Base-by-base conservation (phyloP, 768 basidiomycete genomes). In the Pulveroboletus frians region DNA sequence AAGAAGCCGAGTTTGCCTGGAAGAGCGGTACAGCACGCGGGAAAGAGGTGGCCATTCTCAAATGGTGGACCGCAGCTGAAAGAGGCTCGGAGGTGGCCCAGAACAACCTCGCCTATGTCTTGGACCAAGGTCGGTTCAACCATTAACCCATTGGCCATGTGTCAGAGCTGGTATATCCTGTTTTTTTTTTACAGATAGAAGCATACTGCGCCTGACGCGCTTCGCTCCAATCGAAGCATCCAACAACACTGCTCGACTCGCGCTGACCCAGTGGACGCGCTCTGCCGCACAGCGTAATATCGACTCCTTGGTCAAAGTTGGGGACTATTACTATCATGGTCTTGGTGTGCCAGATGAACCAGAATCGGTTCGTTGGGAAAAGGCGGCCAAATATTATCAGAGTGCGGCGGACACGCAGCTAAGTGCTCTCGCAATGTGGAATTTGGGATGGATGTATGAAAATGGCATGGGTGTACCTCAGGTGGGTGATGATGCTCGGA, bases 361-460 rank as follows among this genome's bases (percentile, higher is more conserved):
- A 3, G 80, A 85, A 57, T 59, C 72, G 1, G 60, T 74, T 17
- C 79, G 88, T 15, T 82, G 83, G 64, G 93, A 95, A 65, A 92
- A 92, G 58, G 96, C 96, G 0, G 93, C 89, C 1, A 81, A 85
- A 23, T 97, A 90, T 63, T 99, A 99, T 61, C 92, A 90, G 62
- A 87, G 89, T 27, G 96, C 96, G 4, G 92, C 90, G 2, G 92
- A 93, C 55, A 94, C 91, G 2, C 90, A 94, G 52, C 58, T 87
- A 59, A 96, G 92, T 57, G 92, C 96, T 1, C 74, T 98, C 54
- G 93, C 96, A 1, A 91, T 96, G 84, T 97, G 92, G 92, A 96
- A 97, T 62, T 71, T 98, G 10, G 96, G 95, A 2, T 97, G 91
- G 90, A 98, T 98, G 96, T 98, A 97, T 66, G 95, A 98, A 71